Percentiles rank a stretch among this genome's conserved stretches.
Evolutionary conservation across 768 basidiomycete species (phyloP).

Genomic region (Tylopilus balloui): DNA sequence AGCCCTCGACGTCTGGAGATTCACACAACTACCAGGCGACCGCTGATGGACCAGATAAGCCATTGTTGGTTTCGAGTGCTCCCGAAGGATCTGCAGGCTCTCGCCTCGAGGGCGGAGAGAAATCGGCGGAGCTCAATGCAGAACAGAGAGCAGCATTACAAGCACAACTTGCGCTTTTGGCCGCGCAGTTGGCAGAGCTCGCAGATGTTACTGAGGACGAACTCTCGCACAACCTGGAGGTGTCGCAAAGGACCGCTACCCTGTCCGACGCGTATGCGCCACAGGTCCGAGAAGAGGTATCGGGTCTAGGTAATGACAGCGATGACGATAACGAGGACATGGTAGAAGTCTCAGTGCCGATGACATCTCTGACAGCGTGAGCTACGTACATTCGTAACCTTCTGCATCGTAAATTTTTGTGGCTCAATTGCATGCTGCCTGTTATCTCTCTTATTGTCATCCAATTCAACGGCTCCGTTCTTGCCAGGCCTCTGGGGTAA

Average conservation of each 20-base stretch:
- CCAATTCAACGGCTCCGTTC: background rate
- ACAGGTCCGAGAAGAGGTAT: slow-evolving; percentile 2
- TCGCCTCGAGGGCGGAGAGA: slow-evolving; percentile 5
- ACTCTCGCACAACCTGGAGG: slow-evolving; percentile 26
- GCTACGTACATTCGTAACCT: background rate
- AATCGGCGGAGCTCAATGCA: slow-evolving; percentile 30
- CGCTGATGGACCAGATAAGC: slow-evolving; percentile 1
- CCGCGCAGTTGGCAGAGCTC: slow-evolving; percentile 68
- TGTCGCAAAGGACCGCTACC: background rate
- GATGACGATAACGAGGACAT: slow-evolving; percentile 25
- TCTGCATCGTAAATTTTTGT: background rate
- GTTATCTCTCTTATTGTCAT: background rate
- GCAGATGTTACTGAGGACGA: slow-evolving; percentile 40
- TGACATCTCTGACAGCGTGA: slow-evolving; percentile 16
- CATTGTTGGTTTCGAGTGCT: slow-evolving; percentile 2
- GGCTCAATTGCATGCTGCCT: background rate
- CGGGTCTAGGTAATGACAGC: slow-evolving; percentile 7
- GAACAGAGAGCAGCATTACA: slow-evolving; percentile 64
- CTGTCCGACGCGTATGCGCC: background rate
- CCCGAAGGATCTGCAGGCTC: slow-evolving; percentile 5
- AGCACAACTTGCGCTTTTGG: slow-evolving; percentile 66
- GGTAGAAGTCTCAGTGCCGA: slow-evolving; percentile 27
- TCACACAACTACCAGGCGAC: background rate
- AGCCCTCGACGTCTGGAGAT: slow-evolving; percentile 3
- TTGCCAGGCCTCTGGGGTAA: background rate